Percentiles rank a stretch among this genome's conserved stretches.
These are phyloP conservation scores for Pugionium cornutum DNA, from an alignment of 345 rosid species.

Conservation along the genomic window DNA sequence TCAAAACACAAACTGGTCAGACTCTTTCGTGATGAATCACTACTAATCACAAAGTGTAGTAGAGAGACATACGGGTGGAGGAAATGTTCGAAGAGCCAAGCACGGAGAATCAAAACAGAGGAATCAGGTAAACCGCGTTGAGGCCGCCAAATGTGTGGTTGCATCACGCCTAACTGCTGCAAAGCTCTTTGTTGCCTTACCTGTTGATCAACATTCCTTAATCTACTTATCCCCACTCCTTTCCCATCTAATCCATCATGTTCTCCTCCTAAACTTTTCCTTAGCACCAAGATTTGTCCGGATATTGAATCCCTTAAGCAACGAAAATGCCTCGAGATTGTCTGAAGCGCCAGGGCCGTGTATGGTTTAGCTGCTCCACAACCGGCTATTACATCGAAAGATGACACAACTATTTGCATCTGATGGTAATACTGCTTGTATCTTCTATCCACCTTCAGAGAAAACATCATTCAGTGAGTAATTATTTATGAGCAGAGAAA, in stretches of 20 bases:
- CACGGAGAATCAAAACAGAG: constrained; percentile 90
- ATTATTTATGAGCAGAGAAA: not conserved
- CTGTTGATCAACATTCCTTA: constrained; percentile 89
- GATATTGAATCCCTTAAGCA: constrained; percentile 83
- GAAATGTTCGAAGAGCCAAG: constrained; percentile 99
- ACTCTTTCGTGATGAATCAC: not conserved
- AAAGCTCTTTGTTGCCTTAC: constrained; percentile 91
- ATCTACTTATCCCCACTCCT: constrained; percentile 77
- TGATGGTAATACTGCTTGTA: constrained; percentile 95
- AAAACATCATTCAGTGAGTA: too few species aligned
- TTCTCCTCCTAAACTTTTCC: constrained; percentile 74
- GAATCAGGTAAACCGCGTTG: constrained; percentile 95
- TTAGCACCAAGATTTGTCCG: constrained; percentile 66
- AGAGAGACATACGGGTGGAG: constrained; percentile 79
- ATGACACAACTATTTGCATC: constrained; percentile 94
- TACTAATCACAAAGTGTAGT: not conserved
- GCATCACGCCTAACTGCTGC: constrained; percentile 89
- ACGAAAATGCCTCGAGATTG: constrained; percentile 92
- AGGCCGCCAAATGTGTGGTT: constrained; percentile 88
- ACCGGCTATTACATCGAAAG: constrained; percentile 87
- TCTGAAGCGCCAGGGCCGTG: constrained; percentile 84
- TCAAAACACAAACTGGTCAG: not conserved
- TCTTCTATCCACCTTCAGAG: constrained; percentile 75
- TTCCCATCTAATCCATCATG: constrained; percentile 65
- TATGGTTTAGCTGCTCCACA: constrained; percentile 89